Conservation (phyloP, 352 stramenopile genomes). For the Phytopythium oedochilum region DNA sequence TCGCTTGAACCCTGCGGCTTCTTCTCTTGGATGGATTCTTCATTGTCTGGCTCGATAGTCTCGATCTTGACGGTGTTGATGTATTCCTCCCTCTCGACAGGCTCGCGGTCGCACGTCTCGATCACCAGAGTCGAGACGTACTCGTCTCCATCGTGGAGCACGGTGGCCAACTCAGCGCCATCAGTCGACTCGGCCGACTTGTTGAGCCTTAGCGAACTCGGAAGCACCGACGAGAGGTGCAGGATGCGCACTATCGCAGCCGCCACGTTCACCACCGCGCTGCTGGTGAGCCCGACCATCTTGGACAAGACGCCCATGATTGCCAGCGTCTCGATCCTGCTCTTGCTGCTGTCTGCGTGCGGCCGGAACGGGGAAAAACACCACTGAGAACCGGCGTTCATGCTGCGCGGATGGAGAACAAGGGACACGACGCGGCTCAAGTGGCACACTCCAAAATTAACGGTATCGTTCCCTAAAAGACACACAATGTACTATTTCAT, state of each 20-base stretch:
- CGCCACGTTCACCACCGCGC: conserved; percentile 11
- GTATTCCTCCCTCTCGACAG: neutral
- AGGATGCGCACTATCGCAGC: conserved; percentile 14
- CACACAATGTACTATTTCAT: too few species aligned
- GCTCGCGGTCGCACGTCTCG: conserved; percentile 8
- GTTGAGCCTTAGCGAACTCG: neutral
- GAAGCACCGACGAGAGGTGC: neutral
- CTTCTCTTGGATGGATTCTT: too few species aligned
- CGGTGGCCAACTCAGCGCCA: conserved; percentile 6
- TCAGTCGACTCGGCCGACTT: conserved; percentile 2
- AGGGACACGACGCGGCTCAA: neutral
- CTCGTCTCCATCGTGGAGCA: conserved; percentile 4
- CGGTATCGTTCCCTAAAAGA: too few species aligned
- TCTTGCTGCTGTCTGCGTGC: neutral
- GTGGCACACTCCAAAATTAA: neutral
- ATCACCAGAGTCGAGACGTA: conserved; percentile 9
- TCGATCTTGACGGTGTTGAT: conserved; percentile 3
- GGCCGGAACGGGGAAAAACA: neutral
- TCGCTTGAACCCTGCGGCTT: too few species aligned
- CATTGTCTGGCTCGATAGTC: neutral
- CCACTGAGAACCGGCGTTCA: too few species aligned
- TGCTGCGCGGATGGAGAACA: neutral
- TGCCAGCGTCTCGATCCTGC: neutral
- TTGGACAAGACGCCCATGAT: conserved; percentile 24
- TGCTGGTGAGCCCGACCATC: conserved; percentile 15